Conservation (phyloP, 1,284 basidiomycete species). For the Marasmius fiardii region DNA sequence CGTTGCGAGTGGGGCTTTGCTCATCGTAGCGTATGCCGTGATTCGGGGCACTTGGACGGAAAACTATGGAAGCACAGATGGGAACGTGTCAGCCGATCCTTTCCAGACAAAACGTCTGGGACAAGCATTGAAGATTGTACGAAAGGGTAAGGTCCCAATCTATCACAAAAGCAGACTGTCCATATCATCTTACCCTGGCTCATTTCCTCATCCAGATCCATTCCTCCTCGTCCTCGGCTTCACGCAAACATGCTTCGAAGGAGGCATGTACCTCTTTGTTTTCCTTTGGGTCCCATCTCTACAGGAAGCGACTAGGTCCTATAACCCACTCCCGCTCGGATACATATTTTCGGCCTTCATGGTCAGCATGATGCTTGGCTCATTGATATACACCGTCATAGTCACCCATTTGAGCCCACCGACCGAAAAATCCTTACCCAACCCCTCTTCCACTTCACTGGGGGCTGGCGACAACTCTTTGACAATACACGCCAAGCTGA, state of each 20-base stretch:
- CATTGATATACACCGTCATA: conserved; percentile 60
- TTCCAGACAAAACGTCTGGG: conserved; percentile 52
- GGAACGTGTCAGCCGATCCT: conserved; percentile 28
- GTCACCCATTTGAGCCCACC: conserved; percentile 34
- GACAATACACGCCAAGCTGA: conserved; percentile 63
- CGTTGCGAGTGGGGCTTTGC: conserved; percentile 53
- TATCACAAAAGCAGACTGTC: not conserved
- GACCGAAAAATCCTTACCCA: conserved; percentile 28
- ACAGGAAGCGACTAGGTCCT: conserved; percentile 49
- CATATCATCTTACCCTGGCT: not conserved
- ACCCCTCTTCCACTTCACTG: not conserved
- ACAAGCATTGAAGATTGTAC: conserved; percentile 57
- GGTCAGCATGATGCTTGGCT: conserved; percentile 78
- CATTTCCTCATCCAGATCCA: conserved; percentile 40
- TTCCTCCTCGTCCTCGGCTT: conserved; percentile 65
- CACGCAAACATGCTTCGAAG: conserved; percentile 76
- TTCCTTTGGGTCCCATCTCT: conserved; percentile 77
- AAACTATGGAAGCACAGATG: conserved; percentile 54
- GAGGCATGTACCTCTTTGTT: conserved; percentile 80
- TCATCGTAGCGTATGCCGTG: conserved; percentile 51
- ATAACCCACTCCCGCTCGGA: conserved; percentile 53
- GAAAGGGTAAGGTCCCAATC: conserved; percentile 37
- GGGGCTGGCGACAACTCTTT: conserved; percentile 27
- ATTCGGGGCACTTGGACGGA: conserved; percentile 62
- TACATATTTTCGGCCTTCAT: conserved; percentile 79